A percentile compares a stretch with the other conserved stretches of the same genome.
Evolutionary conservation across 106 monocot genomes (phyloP).

Genomic region (Allium cepa): DNA sequence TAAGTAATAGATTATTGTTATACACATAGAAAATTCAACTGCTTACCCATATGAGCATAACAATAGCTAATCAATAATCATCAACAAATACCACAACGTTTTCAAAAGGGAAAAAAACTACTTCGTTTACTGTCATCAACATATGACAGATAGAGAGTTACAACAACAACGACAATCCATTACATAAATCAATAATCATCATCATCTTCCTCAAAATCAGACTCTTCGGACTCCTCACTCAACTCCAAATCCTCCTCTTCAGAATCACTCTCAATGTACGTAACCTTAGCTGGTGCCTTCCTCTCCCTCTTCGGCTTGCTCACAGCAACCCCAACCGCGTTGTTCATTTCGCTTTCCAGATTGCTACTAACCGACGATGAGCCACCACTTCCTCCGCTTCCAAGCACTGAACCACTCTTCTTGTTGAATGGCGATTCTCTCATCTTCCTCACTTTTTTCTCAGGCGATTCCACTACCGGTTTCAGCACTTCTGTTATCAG

Average conservation of each 20-base stretch:
- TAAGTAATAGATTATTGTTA: too few species aligned
- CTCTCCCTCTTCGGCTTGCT: slow-evolving; percentile 33
- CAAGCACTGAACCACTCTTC: slow-evolving; percentile 48
- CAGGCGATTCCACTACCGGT: slow-evolving; percentile 48
- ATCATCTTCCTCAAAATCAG: slow-evolving; percentile 38
- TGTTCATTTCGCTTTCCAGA: neutral
- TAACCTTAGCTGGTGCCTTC: neutral
- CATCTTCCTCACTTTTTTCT: slow-evolving; percentile 91
- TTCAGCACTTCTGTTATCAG: slow-evolving; percentile 34
- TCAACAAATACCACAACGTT: too few species aligned
- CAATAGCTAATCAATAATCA: too few species aligned
- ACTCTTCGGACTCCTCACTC: slow-evolving; percentile 25
- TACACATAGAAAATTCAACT: too few species aligned
- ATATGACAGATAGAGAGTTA: too few species aligned
- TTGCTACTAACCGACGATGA: neutral
- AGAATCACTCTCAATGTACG: slow-evolving; percentile 21
- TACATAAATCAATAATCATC: neutral
- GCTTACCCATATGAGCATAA: too few species aligned
- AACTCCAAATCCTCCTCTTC: slow-evolving; percentile 18
- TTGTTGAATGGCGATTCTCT: slow-evolving; percentile 87
- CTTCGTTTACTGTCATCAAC: too few species aligned
- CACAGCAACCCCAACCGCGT: slow-evolving; percentile 12
- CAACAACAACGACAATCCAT: too few species aligned
- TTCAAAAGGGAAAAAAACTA: too few species aligned
- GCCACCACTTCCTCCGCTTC: slow-evolving; percentile 12